Percentiles rank a stretch among this genome's conserved stretches.
Evolutionary conservation across 2,329 filamentous ascomycete genomes (phyloP).

Genomic region (Phialophora tarda): DNA sequence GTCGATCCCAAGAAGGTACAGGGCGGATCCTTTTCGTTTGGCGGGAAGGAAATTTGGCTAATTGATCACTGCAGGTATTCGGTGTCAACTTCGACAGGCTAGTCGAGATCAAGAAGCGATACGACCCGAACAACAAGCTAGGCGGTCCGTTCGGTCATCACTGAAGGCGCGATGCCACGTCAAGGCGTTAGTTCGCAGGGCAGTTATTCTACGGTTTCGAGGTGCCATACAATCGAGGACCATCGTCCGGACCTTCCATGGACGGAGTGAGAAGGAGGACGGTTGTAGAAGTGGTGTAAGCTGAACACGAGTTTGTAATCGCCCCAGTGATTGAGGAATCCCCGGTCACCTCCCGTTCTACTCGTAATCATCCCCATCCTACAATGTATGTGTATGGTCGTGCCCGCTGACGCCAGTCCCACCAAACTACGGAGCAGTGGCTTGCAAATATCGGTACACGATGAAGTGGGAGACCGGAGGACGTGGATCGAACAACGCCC

Average conservation of each 20-base stretch:
- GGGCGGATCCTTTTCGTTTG: not conserved
- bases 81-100: slow-evolving; percentile 23
- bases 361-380: not conserved
- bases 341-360: not conserved
- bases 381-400: not conserved
- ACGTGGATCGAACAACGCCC: not conserved
- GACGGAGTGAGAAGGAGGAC: not conserved
- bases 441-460: not conserved
- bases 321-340: not conserved
- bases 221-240: not conserved
- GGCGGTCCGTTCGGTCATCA: slow-evolving; percentile 15
- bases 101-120: slow-evolving; percentile 20
- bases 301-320: not conserved
- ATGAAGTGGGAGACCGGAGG: not conserved
- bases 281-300: not conserved
- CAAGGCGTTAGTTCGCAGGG: not conserved
- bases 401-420: not conserved
- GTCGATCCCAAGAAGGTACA: slow-evolving; percentile 23
- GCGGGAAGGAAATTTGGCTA: not conserved
- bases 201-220: not conserved
- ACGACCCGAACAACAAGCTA: slow-evolving; percentile 27
- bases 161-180: not conserved
- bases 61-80: slow-evolving; percentile 18
- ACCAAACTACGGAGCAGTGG: not conserved
- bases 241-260: not conserved